These are phyloP conservation scores for Xerocomellus intermedius DNA, from an alignment of 768 basidiomycete genomes.

Conservation along the genomic window DNA sequence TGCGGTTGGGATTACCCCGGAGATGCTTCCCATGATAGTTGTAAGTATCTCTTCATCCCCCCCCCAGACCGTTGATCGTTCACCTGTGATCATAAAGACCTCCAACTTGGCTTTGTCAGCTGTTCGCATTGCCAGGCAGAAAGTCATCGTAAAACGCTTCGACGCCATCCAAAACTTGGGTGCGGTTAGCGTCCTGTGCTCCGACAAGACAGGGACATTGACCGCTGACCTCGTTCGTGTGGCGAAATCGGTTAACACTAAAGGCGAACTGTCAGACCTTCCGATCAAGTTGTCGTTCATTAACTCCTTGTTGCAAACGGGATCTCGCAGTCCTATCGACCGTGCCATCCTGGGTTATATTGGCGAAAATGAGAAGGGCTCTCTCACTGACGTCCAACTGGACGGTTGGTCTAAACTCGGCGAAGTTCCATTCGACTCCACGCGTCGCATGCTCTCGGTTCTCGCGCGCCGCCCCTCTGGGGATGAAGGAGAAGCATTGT, in stretches of 20 bases:
- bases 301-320: constrained; percentile 34
- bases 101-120: constrained; percentile 61
- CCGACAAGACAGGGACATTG: constrained; percentile 66
- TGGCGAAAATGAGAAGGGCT: constrained; percentile 11
- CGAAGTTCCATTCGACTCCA: constrained; percentile 37
- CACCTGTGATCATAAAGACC: constrained; percentile 44
- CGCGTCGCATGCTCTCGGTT: constrained; percentile 36
- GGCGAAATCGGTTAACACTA: constrained; percentile 28
- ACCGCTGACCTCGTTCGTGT: constrained; percentile 41
- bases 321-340: constrained; percentile 37
- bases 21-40: constrained; percentile 36
- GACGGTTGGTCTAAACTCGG: constrained; percentile 31
- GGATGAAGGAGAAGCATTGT: constrained; percentile 18
- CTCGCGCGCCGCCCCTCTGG: constrained; percentile 29
- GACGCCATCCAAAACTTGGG: constrained; percentile 64
- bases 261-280: constrained; percentile 23
- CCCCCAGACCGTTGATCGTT: neutral
- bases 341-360: constrained; percentile 33
- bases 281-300: constrained; percentile 31
- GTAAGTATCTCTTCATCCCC: constrained; percentile 13
- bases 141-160: constrained; percentile 61
- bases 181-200: constrained; percentile 52
- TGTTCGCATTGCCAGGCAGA: constrained; percentile 51
- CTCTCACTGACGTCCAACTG: constrained; percentile 3
- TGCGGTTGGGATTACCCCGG: constrained; percentile 32